Conservation (phyloP, 1,284 basidiomycete species). For the Puccinia horiana region DNA sequence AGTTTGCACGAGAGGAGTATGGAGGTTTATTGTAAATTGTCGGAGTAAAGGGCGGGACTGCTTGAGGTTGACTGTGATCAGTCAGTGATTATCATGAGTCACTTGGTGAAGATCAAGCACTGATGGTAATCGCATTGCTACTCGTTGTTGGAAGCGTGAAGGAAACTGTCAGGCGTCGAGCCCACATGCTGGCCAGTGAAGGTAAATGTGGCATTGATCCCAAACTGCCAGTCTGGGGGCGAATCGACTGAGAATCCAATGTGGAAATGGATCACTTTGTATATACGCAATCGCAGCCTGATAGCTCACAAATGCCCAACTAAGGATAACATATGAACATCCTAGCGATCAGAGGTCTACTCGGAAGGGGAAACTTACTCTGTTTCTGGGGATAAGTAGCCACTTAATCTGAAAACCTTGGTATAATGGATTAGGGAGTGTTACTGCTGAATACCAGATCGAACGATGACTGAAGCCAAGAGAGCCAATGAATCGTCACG, state of each 20-base stretch:
- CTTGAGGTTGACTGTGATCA: conserved; percentile 13
- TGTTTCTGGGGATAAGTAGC: conserved; percentile 45
- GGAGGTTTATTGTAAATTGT: not conserved
- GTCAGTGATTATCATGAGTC: conserved; percentile 27
- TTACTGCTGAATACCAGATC: conserved; percentile 47
- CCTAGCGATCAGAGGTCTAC: too few relatives aligned
- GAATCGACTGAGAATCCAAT: conserved; percentile 43
- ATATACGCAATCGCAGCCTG: conserved; percentile 50
- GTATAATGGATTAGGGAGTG: conserved; percentile 49
- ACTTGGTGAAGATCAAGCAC: conserved; percentile 31
- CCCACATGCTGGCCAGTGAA: conserved; percentile 39
- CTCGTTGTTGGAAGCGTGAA: conserved; percentile 46
- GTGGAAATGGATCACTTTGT: conserved; percentile 50
- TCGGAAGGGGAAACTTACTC: conserved; percentile 48
- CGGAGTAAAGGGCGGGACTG: conserved; percentile 11
- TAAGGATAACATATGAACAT: too few relatives aligned
- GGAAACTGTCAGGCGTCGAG: conserved; percentile 41
- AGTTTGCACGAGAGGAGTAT: conserved; percentile 19
- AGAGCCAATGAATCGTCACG: conserved; percentile 47
- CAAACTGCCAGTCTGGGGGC: conserved; percentile 29
- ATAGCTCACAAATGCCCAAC: conserved; percentile 50
- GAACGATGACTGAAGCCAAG: conserved; percentile 49
- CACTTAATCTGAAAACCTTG: conserved; percentile 47
- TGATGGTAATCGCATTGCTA: conserved; percentile 35
- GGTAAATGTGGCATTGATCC: conserved; percentile 46